Conservation (phyloP, 495 filamentous ascomycete genomes). For the Penicillium verhagenii region DNA sequence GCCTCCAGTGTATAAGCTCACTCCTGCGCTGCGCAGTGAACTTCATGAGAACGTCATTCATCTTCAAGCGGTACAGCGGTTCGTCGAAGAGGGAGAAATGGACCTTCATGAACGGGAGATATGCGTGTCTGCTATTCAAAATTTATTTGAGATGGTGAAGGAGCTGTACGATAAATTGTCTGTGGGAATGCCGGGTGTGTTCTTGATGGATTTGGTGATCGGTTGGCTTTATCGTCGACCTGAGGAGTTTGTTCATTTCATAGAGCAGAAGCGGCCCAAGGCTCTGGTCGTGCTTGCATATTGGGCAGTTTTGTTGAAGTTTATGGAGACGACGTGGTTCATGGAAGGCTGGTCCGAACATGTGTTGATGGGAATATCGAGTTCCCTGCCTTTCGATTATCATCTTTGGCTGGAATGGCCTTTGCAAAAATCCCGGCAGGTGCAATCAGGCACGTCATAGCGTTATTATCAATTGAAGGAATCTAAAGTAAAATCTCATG, state of each 20-base stretch:
- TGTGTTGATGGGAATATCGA: conserved; percentile 33
- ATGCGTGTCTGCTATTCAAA: conserved; percentile 13
- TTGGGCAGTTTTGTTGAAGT: conserved; percentile 39
- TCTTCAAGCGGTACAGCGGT: conserved; percentile 10
- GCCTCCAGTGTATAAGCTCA: background rate
- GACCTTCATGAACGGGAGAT: background rate
- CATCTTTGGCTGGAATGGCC: conserved; percentile 37
- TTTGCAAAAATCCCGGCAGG: background rate
- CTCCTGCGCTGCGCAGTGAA: conserved; percentile 13
- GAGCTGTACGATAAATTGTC: conserved; percentile 22
- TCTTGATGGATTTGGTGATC: conserved; percentile 29
- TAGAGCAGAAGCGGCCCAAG: conserved; percentile 34
- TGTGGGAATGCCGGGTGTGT: conserved; percentile 6
- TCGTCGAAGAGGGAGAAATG: conserved; percentile 12
- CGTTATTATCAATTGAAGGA: too few species aligned
- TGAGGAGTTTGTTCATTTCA: conserved; percentile 25
- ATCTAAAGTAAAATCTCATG: background rate
- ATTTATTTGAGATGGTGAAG: conserved; percentile 19
- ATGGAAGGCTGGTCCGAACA: conserved; percentile 39
- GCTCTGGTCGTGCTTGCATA: conserved; percentile 40
- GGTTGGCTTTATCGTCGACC: conserved; percentile 40
- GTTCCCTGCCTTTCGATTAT: conserved; percentile 21
- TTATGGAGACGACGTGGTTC: conserved; percentile 38
- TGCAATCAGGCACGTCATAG: background rate
- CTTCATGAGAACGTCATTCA: conserved; percentile 17